These are phyloP conservation scores for Flaveria robusta DNA, from an alignment of 129 eudicot species.

Conservation along the genomic window DNA sequence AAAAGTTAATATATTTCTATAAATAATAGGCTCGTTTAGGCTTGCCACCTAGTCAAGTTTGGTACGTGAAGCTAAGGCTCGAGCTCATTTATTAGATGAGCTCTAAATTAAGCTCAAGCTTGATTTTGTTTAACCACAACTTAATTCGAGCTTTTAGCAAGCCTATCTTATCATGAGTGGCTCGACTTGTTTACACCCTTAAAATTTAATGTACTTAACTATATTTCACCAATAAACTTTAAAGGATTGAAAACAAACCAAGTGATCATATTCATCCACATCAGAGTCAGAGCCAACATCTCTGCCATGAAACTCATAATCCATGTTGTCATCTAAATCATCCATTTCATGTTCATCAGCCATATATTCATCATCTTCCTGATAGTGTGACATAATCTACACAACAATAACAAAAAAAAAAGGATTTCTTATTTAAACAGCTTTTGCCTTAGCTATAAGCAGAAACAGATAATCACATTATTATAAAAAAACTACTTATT, in stretches of 20 bases:
- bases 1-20: too few relatives aligned
- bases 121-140: too few relatives aligned
- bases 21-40: too few relatives aligned
- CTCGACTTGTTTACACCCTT: too few relatives aligned
- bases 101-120: too few relatives aligned
- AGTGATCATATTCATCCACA: conserved; percentile 63
- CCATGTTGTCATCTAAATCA: conserved; percentile 68
- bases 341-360: conserved; percentile 82
- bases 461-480: too few relatives aligned
- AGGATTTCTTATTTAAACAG: neutral
- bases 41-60: too few relatives aligned
- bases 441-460: neutral
- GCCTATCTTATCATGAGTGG: too few relatives aligned
- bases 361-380: conserved; percentile 58
- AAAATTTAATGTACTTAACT: neutral
- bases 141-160: too few relatives aligned
- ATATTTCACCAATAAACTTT: neutral
- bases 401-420: neutral
- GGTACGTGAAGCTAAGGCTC: too few relatives aligned
- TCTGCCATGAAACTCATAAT: conserved; percentile 56
- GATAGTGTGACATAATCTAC: conserved; percentile 68
- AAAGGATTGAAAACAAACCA: conserved; percentile 39
- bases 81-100: too few relatives aligned
- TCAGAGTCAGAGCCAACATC: conserved; percentile 71
- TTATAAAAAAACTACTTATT: too few relatives aligned